phyloP scores from a whole-genome alignment of 2,329 filamentous ascomycete genomes.

The Tetracladium maxilliforme region DNA sequence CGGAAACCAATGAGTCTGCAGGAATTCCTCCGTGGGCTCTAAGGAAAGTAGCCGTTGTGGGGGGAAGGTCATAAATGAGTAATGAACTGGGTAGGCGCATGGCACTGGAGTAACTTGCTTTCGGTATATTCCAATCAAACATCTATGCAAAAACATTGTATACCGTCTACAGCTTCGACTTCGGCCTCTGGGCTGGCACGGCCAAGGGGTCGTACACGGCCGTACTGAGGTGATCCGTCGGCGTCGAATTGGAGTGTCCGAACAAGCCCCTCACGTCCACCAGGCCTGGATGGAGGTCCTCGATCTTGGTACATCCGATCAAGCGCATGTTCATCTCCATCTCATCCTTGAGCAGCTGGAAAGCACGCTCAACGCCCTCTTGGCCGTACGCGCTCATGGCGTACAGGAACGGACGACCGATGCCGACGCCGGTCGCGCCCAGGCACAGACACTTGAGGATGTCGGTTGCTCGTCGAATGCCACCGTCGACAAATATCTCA shows the following conservation, averaged over 20 bases:
- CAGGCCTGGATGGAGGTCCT: conserved; percentile 66
- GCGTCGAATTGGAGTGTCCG: conserved; percentile 41
- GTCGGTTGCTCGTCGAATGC: conserved; percentile 78
- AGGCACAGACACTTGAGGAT: conserved; percentile 92
- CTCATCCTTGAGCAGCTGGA: conserved; percentile 88
- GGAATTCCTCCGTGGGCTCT: conserved; percentile 61
- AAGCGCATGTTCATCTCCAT: conserved; percentile 99
- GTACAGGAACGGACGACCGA: conserved; percentile 87
- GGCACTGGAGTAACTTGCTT: too few species aligned
- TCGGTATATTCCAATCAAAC: too few species aligned
- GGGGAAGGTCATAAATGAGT: too few species aligned
- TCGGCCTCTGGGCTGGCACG: conserved; percentile 23
- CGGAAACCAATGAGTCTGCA: conserved; percentile 70
- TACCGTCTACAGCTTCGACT: conserved; percentile 24
- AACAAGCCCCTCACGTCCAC: conserved; percentile 62
- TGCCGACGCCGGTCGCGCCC: conserved; percentile 82
- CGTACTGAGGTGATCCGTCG: conserved; percentile 38
- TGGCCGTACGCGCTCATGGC: conserved; percentile 90
- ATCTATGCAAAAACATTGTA: too few species aligned
- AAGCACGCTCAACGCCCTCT: conserved; percentile 77
- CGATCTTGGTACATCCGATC: conserved; percentile 63
- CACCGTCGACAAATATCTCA: conserved; percentile 85
- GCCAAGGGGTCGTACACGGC: conserved; percentile 28
- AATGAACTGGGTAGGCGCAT: too few species aligned
- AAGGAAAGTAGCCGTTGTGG: too few species aligned